Base-by-base conservation (phyloP, 306 rosid genomes). In the Dryas octopetala region DNA sequence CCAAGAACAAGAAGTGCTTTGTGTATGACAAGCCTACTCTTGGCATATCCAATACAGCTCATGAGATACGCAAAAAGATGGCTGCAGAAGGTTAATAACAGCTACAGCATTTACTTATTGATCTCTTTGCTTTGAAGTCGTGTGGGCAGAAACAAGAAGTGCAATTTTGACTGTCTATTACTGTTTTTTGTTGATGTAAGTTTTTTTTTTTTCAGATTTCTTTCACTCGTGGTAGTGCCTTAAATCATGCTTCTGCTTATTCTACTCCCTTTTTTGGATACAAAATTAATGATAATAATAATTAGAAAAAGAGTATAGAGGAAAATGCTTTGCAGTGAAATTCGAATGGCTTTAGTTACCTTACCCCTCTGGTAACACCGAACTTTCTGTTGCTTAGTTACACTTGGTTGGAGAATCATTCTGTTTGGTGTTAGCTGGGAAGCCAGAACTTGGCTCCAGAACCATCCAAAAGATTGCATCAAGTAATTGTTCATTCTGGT, bases 1-100 rank as follows among this genome's bases (percentile, higher is more conserved):
- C 41, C 90, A 9, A 87, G 88, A 90, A 90, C 80, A 93, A 90
- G 88, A 93, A 89, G 74, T 93, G 95, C 82, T 89, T 86, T 69
- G 93, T 90, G 62, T 93, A 95, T 90, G 84, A 93, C 84, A 80
- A 86, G 78, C 96, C 96, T 48, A 90, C 90, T 0, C 89, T 86
- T 14, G 96, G 96, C 52, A 88, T 85, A 74, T 91, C 89, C 75
- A 86, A 91, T 71, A 78, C 92, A 46, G 93, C 93, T 66, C 93
- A 85, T 4, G 92, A 85, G 85, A 85, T 86, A 76, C 80, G 86
- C 74, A 90, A 80, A 81, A 88, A 44, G 83, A 82, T 83, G 77
- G 88, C 86, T 5, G 79, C 84, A 7, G 90, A 87, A 73, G 80
- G 89, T 58, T 82, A 88, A 82, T 85, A 68, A 71, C 26, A 5